phyloP scores from a whole-genome alignment of 306 rosid species.

The Casuarina glauca region DNA sequence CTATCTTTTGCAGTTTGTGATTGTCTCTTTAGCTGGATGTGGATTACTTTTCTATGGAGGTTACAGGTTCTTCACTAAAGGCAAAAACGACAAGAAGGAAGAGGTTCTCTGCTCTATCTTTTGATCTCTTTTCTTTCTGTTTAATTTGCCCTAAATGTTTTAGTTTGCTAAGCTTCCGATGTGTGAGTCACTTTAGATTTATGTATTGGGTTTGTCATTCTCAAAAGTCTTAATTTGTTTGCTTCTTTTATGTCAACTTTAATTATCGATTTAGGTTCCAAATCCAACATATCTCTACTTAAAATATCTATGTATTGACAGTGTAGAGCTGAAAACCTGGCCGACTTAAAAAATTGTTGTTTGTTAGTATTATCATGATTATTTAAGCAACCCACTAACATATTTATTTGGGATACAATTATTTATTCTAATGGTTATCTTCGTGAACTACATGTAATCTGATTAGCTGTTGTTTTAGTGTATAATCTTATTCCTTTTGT shows the following conservation, averaged over 20 bases:
- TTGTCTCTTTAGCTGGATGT: slow-evolving; percentile 56
- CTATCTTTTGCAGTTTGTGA: slow-evolving; percentile 49
- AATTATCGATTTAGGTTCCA: no score
- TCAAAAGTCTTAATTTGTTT: not conserved
- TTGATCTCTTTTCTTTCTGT: not conserved
- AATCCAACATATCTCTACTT: not conserved
- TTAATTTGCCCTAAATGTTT: not conserved
- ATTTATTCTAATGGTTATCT: not conserved
- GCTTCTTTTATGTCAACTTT: not conserved
- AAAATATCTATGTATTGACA: not conserved
- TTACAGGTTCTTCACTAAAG: slow-evolving; percentile 45
- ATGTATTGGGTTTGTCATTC: not conserved
- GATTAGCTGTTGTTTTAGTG: not conserved
- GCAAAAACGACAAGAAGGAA: slow-evolving; percentile 48
- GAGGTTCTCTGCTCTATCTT: slow-evolving; percentile 42
- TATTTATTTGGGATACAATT: not conserved
- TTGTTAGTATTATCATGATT: not conserved
- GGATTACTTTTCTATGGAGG: slow-evolving; percentile 43
- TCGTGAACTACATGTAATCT: not conserved
- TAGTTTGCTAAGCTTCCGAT: not conserved
- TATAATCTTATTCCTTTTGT: not conserved
- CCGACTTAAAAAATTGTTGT: not conserved
- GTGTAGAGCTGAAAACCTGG: not conserved
- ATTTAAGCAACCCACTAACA: not conserved
- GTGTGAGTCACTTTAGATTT: not conserved